Base-by-base conservation (phyloP, 192 early-diverging fungal genomes). In the Coemansia sp. region DNA sequence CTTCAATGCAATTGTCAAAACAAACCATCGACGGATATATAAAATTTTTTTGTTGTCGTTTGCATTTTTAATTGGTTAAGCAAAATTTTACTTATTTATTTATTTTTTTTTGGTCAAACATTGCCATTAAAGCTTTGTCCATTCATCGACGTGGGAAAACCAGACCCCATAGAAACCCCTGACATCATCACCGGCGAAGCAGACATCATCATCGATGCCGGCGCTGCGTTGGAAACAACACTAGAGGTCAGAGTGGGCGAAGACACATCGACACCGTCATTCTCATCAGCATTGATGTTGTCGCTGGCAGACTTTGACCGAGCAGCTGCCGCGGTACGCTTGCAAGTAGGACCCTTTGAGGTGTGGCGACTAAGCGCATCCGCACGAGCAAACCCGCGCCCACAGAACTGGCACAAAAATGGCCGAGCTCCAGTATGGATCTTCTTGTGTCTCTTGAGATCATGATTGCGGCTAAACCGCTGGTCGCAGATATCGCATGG, bases 381-480 rank as follows among this genome's bases (percentile, higher is more conserved):
- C 1, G 82, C 73, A 2, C 82, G 69, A 0, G 77, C 76, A 60
- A 83, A 83, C 4, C 73, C 73, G 36, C 73, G 61, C 11, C 55
- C 28, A 57, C 88, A 89, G 42, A 80, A 76, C 50, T 79, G 72
- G 78, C 88, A 89, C 61, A 82, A 66, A 67, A 85, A 88, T 8
- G 86, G 88, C 11, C 85, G 83, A 8, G 77, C 82, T 0, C 85
- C 86, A 2, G 84, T 71, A 52, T 90, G 89, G 34, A 90, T 87
- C 58, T 88, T 86, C 48, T 83, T 83, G 71, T 94, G 93, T 6
- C 92, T 74, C 63, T 89, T 85, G 8, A 92, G 83, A 56, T 94
- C 92, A 63, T 94, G 92, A 67, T 92, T 89, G 56, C 93, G 79
- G 36, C 85, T 84, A 60, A 94, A 94, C 17, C 89, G 76, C 64